Evolutionary conservation across 805 yeast genomes (phyloP).

Genomic region (Saccharomycopsis selenospora): DNA sequence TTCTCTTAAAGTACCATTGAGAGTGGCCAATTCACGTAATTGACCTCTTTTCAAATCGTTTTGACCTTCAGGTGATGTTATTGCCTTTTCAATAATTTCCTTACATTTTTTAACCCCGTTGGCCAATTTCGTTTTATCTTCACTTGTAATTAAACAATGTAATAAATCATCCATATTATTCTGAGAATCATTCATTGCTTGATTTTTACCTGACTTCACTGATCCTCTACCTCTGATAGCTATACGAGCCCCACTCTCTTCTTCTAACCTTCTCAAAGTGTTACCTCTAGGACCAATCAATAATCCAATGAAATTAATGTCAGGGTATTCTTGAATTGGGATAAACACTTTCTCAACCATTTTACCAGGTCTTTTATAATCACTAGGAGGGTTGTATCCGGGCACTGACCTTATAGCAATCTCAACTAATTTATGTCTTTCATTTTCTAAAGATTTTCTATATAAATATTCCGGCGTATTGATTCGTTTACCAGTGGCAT

Average conservation of each 20-base stretch:
- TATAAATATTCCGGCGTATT: slow-evolving; percentile 76
- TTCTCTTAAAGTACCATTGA: slow-evolving; percentile 91
- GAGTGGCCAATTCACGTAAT: slow-evolving; percentile 81
- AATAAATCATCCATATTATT: slow-evolving; percentile 70
- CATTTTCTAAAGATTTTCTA: slow-evolving; percentile 58
- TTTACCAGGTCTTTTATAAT: slow-evolving; percentile 57
- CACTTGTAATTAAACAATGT: slow-evolving; percentile 84
- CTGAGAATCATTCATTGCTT: slow-evolving; percentile 39
- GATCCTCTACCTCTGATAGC: slow-evolving; percentile 95
- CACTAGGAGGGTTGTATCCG: slow-evolving; percentile 70
- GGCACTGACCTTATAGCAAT: slow-evolving; percentile 67
- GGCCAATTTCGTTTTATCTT: slow-evolving; percentile 65
- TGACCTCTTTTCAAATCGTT: slow-evolving; percentile 89
- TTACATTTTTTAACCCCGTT: slow-evolving; percentile 70
- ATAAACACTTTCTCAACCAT: slow-evolving; percentile 76
- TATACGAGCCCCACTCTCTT: slow-evolving; percentile 67
- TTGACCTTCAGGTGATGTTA: slow-evolving; percentile 85
- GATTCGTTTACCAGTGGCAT: slow-evolving; percentile 69
- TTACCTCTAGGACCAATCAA: slow-evolving; percentile 94
- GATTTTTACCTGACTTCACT: slow-evolving; percentile 80
- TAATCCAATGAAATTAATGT: slow-evolving; percentile 85
- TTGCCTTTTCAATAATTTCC: slow-evolving; percentile 73
- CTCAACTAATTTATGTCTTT: slow-evolving; percentile 74
- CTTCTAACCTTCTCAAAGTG: slow-evolving; percentile 73
- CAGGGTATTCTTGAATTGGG: slow-evolving; percentile 83